Base-by-base conservation (phyloP, 1,284 basidiomycete species). In the Pascua guehoae region DNA sequence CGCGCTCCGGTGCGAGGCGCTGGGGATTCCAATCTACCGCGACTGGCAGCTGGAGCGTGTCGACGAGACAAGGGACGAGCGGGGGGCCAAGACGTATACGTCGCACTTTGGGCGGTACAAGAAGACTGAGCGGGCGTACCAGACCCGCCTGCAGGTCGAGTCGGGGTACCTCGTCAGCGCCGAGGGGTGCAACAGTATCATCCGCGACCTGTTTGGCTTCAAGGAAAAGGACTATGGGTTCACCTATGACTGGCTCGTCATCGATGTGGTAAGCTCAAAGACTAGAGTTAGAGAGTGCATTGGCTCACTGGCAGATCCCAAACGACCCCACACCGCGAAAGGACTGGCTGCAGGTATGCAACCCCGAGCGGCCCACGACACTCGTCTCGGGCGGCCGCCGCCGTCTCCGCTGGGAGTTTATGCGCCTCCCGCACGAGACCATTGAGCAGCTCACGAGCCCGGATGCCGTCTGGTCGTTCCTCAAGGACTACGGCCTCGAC, bases 211-310 rank as follows among this genome's bases (percentile, higher is more conserved):
- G 9, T 18, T 53, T 41, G 43, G 37, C 1, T 57, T 65, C 18
- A 51, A 52, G 10, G 40, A n/a, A 15, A 55, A 50, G 5, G 54
- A 61, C 45, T 42, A 63, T 18, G 48, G 48, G 10, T 62, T 65
- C 24, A 49, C 61, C 47, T 61, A 63, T 18, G 64, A 65, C 53
- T 65, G 61, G 64, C 59, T 65, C 11, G 54, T 65, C 5, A 43
- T 56, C 12, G 64, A 65, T 32, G 44, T 62, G 1, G 59, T 63
- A 24, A 48, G 62, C 15, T 11, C 14, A 8, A 12, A 32, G 24
- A 32, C 4, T 32, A 32, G 24, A 32, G 24, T 7, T 32, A 32
- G 24, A 4, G 24, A 32, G 24, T 4, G 4, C 7, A 32, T 32
- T 32, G 38, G 41, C 46, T 53, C 38, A 59, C 54, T 14, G n/a